Evolutionary conservation across 176 grass and related monocot species (phyloP).

Genomic region (Pharus latifolius): DNA sequence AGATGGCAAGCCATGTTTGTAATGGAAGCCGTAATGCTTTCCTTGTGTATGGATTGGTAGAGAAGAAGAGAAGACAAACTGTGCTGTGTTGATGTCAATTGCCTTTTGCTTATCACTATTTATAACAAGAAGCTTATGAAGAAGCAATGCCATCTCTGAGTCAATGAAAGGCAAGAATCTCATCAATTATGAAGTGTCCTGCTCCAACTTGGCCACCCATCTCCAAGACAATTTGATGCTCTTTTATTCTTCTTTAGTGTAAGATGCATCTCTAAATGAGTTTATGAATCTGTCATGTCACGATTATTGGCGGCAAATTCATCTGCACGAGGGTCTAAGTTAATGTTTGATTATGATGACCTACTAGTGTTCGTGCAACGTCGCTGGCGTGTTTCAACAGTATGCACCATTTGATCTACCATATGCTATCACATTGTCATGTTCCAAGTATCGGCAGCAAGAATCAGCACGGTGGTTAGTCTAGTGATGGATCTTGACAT

Average conservation of each 20-base stretch:
- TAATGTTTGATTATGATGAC: neutral
- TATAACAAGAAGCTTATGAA: neutral
- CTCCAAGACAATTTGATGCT: neutral
- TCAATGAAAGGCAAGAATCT: slow-evolving; percentile 6
- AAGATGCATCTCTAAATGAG: neutral
- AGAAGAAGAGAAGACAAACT: neutral
- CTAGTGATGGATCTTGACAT: neutral
- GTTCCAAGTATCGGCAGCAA: neutral
- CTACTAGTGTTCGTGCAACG: neutral
- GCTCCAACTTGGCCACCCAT: neutral
- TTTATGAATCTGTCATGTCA: neutral
- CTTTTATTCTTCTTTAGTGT: neutral
- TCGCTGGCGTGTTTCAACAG: neutral
- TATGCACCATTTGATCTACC: neutral
- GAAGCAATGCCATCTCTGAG: neutral
- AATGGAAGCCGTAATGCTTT: neutral
- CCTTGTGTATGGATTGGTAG: too few species aligned
- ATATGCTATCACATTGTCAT: neutral
- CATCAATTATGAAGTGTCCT: neutral
- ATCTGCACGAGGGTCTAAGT: neutral
- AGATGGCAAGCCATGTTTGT: slow-evolving; percentile 17
- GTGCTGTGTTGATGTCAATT: neutral
- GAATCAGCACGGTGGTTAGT: neutral
- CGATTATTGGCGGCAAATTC: neutral
- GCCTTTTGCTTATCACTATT: neutral